Percentiles rank a stretch among this genome's conserved stretches.
Evolutionary conservation across 257 asterid genomes (phyloP).

Genomic region (Misopates orontium): DNA sequence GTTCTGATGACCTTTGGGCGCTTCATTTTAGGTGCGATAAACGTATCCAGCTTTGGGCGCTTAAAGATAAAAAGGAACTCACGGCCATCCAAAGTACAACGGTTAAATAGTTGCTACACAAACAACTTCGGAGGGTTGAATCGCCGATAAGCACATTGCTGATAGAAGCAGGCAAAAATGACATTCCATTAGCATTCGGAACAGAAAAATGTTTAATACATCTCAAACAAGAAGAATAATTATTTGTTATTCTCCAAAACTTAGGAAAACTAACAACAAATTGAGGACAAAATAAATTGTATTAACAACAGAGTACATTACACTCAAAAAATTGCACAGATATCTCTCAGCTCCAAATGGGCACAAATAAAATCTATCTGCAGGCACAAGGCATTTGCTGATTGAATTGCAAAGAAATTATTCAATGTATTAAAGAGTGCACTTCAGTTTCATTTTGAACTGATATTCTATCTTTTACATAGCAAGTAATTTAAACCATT

Average conservation of each 20-base stretch:
- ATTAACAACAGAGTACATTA: no score
- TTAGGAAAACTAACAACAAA: no score
- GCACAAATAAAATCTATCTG: no score
- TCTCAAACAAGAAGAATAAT: neutral
- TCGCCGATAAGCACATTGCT: constrained; percentile 18
- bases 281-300: no score
- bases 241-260: no score
- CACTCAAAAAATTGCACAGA: no score
- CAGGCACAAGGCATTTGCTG: no score
- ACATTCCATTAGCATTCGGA: constrained; percentile 15
- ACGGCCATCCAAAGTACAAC: neutral
- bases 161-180: neutral
- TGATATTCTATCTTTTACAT: neutral
- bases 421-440: no score
- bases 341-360: no score
- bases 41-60: neutral
- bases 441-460: no score
- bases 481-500: neutral
- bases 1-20: constrained; percentile 12
- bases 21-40: neutral
- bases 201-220: neutral
- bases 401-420: no score
- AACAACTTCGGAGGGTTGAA: constrained; percentile 4
- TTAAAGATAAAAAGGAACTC: neutral
- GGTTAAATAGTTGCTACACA: neutral